Evolutionary conservation across 176 grass and related monocot species (phyloP), one percentile per base, ranked within the genome.

Genomic region (Miscanthus lutarioriparius): DNA sequence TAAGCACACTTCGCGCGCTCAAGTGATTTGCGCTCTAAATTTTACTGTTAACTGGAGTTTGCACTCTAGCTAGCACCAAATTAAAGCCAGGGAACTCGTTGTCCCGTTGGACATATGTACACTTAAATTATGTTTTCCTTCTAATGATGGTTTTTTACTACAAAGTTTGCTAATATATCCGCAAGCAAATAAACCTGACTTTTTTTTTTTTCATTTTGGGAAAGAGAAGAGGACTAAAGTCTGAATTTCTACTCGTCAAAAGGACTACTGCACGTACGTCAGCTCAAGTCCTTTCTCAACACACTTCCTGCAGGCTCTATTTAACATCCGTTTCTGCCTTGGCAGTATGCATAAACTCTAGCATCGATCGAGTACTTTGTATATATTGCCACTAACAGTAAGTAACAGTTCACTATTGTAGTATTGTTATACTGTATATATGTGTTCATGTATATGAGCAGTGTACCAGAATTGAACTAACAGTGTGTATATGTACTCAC

Each of bases 401-500:
- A 20, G 20, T 26, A 54, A 67, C 58, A 15, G 19, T 33, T 35
- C 39, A 8, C 27, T 35, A 10, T 10, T 5, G 3, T 17, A n/a
- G n/a, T n/a, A n/a, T n/a, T n/a, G n/a, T n/a, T 48, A 0, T 74
- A 48, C 15, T 74, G 26, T 30, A 16, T 15, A 9, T 15, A 6
- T 64, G 1, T 10, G 19, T 36, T 17, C 1, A 11, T 22, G 38
- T 38, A 8, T 71, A 25, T 25, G 38, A 72, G 6, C 16, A 59
- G 54, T 25, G 68, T 23, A 70, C 35, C 20, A 0, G 16, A 3
- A 22, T n/a, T 22, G 27, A 51, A 33, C 4, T 1, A 62, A 15
- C 2, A 16, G 22, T 56, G 36, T 9, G 0, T 58, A 9, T 58
- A 6, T 54, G 5, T 80, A 86, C 79, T 72, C 74, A 97, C 94